Evolutionary conservation across 2,329 filamentous ascomycete genomes (phyloP), one percentile per base, ranked within the genome.

Genomic region (Thelonectria olida): DNA sequence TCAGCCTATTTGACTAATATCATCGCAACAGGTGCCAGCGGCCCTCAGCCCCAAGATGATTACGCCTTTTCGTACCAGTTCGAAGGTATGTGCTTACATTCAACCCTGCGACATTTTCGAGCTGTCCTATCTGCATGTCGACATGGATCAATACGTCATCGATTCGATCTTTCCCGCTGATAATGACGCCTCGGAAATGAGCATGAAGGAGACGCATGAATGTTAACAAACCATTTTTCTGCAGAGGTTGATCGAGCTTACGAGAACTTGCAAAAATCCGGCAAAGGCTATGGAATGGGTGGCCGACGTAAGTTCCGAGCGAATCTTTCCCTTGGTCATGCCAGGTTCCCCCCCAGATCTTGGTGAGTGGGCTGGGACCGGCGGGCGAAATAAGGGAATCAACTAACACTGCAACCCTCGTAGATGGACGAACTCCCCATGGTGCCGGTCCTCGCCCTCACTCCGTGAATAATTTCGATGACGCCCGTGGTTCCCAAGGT

Each of bases 211-310:
- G 25, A n/a, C 25, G 17, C 44, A 28, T 27, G n/a, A 45, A 25
- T 52, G 62, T 75, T 77, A 61, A 78, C 69, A 54, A 54, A 58
- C 34, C 9, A 8, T 66, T 39, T 23, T 41, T 45, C 66, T 68
- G 51, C 74, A 97, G 96, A 99, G 87, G 93, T 99, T 72, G 96
- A 98, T 69, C 91, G 95, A 76, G 95, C 95, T 70, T 89, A 95
- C 74, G 96, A 98, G 75, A 98, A 98, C 79, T 87, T 99, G 63
- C 87, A 95, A 74, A 98, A 98, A 86, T 97, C 94, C 78, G 94
- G 94, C 74, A 98, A 98, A 84, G 90, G 94, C 81, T 96, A 95
- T 80, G 88, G 85, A 74, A 81, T 82, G 74, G 84, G 84, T 73
- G 86, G 83, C 73, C 92, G 96, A 79, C 92, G 94, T 85, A 92